Evolutionary conservation across 805 yeast genomes (phyloP).

Genomic region (Pichia exigua): DNA sequence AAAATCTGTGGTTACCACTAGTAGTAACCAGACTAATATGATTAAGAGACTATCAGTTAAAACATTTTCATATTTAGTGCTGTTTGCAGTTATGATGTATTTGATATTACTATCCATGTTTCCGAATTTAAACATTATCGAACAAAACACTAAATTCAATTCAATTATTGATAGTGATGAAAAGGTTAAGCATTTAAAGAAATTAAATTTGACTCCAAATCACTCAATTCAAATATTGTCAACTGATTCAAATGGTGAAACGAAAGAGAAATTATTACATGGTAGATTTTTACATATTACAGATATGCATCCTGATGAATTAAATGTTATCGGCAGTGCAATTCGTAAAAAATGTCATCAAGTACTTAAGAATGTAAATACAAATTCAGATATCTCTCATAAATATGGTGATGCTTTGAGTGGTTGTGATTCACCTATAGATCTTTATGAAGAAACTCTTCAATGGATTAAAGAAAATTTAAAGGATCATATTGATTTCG

Average conservation of each 20-base stretch:
- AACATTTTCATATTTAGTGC: not conserved
- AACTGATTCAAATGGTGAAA: constrained; percentile 1
- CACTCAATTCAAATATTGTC: constrained; percentile 25
- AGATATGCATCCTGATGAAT: constrained; percentile 79
- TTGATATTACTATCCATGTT: not conserved
- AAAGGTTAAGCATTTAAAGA: constrained; percentile 24
- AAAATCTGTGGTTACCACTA: not conserved
- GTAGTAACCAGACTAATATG: no score
- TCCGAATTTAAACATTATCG: not conserved
- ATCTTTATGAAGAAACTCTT: constrained; percentile 53
- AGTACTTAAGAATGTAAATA: constrained; percentile 27
- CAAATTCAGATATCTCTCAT: constrained; percentile 42
- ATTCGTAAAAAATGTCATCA: constrained; percentile 51
- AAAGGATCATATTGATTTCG: constrained; percentile 72
- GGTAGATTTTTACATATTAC: constrained; percentile 84
- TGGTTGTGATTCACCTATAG: constrained; percentile 73
- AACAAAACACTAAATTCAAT: not conserved
- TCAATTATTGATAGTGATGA: constrained; percentile 11
- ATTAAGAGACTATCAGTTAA: not conserved
- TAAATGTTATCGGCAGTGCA: constrained; percentile 45
- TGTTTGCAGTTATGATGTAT: not conserved
- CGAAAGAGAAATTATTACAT: constrained; percentile 31
- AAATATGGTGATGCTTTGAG: constrained; percentile 65
- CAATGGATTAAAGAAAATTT: constrained; percentile 59
- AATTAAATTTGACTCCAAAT: constrained; percentile 35